Evolutionary conservation across 331 rosid species (phyloP), one percentile per base, ranked within the genome.

Genomic region (Quercus tomentella): DNA sequence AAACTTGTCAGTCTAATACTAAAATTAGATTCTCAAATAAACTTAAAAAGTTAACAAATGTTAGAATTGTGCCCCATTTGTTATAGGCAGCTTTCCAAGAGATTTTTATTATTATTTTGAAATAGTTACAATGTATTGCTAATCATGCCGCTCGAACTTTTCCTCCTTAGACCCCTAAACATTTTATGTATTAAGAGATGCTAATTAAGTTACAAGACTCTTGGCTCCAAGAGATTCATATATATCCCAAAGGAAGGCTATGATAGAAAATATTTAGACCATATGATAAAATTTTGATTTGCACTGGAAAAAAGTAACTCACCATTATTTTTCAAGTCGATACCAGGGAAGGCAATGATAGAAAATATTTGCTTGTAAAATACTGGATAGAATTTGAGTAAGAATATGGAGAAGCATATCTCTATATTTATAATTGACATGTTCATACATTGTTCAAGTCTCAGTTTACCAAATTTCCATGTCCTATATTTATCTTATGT

Each of bases 251-350:
- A 41, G 0, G 49, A 41, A 41, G 49, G 12, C 12, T 41, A 8
- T 2, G 49, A 0, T 41, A 41, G 49, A 41, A 41, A 8, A 37
- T 8, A 37, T 37, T 37, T 37, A 2, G 45, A 37, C 12, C 11
- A 37, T 37, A 37, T 25, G 66, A 77, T 4, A 22, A 18, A 25
- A 16, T 17, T 57, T 45, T 4, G 14, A 62, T 7, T 22, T 25
- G 68, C 35, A 23, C 6, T 30, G 30, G 35, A 31, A 54, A 12
- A 35, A 18, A 73, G 45, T 35, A 57, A 82, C 87, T 26, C 35
- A 86, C 90, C 92, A 88, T 88, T 37, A 37, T 37, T 78, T 67
- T 20, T 2, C 31, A 15, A 45, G 23, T 17, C 37, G 76, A 70
- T 37, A 56, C 25, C 23, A 5, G 16, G 31, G 76, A 86, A 71